Evolutionary conservation across 2,329 filamentous ascomycete species (phyloP).

Genomic region (Xylaria sp.): DNA sequence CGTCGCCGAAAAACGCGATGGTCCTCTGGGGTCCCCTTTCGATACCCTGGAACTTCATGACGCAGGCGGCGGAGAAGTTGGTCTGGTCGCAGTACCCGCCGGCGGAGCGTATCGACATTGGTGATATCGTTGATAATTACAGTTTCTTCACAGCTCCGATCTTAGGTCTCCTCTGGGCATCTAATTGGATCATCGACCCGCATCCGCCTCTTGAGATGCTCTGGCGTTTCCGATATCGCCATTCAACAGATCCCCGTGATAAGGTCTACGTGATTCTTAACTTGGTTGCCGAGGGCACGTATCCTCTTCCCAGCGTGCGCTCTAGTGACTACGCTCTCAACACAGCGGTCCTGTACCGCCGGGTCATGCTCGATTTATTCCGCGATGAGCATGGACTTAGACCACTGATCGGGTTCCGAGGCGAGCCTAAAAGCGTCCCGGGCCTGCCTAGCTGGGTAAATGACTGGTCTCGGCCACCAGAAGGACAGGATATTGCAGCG

Average conservation of each 20-base stretch:
- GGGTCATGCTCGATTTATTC: constrained; percentile 37
- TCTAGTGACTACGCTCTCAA: constrained; percentile 31
- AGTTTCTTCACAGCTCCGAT: constrained; percentile 22
- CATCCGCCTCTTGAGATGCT: constrained; percentile 30
- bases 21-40: constrained; percentile 35
- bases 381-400: constrained; percentile 27
- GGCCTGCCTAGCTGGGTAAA: constrained; percentile 35
- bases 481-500: neutral
- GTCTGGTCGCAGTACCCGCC: constrained; percentile 7
- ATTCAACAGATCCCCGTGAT: constrained; percentile 36
- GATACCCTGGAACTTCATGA: constrained; percentile 31
- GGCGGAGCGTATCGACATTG: constrained; percentile 3
- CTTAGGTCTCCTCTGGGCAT: constrained; percentile 24
- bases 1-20: constrained; percentile 23
- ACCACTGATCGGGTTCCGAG: constrained; percentile 31
- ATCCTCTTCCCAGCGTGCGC: constrained; percentile 31
- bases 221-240: constrained; percentile 35
- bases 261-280: constrained; percentile 38
- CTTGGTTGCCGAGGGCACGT: constrained; percentile 25
- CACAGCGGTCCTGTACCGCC: constrained; percentile 28
- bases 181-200: constrained; percentile 22
- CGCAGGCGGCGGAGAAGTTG: constrained; percentile 19
- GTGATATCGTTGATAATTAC: constrained; percentile 13
- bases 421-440: constrained; percentile 30
- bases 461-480: constrained; percentile 30